These are phyloP conservation scores for Fusarium pseudonygamai DNA, from an alignment of 2,329 filamentous ascomycete species.

Conservation along the genomic window DNA sequence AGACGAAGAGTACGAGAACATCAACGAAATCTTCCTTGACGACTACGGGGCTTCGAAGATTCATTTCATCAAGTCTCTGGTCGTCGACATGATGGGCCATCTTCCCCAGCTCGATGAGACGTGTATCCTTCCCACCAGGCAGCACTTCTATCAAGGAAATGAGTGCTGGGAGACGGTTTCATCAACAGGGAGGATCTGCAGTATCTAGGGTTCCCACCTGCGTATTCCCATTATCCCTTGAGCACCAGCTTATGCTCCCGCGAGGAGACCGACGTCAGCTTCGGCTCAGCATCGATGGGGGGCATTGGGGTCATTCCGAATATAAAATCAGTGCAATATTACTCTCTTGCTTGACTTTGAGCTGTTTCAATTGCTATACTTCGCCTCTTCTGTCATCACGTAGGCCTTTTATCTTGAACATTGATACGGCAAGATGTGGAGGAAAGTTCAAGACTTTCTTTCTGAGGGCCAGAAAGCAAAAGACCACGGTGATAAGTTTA, in stretches of 20 bases:
- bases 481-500: neutral
- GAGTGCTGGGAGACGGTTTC: neutral
- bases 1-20: neutral
- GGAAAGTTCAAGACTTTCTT: neutral
- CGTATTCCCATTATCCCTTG: neutral
- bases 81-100: neutral
- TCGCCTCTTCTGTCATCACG: neutral
- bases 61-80: neutral
- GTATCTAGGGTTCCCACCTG: neutral
- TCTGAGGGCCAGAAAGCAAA: neutral
- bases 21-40: neutral
- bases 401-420: neutral
- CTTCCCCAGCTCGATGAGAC: neutral
- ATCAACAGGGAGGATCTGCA: rapidly evolving
- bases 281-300: neutral
- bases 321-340: neutral
- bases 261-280: neutral
- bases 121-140: too few species aligned
- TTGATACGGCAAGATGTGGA: neutral
- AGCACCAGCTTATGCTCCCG: neutral
- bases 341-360: neutral
- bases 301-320: neutral
- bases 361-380: neutral
- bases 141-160: neutral
- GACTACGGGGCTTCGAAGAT: neutral